These are phyloP conservation scores for Solanum chiquidenum DNA, from an alignment of 257 asterid genomes.

Conservation along the genomic window DNA sequence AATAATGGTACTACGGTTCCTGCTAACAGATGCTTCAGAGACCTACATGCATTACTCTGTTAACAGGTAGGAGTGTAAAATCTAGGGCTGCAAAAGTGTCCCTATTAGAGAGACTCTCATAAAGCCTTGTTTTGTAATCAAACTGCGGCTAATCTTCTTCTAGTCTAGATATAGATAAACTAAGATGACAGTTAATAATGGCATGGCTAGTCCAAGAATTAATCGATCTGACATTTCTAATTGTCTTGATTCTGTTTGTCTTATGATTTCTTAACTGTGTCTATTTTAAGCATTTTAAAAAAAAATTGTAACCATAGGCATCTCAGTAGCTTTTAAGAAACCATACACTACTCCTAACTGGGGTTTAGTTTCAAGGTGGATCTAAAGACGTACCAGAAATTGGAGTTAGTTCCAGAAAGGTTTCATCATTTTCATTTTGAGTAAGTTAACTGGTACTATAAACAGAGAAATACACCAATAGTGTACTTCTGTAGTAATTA, in stretches of 20 bases:
- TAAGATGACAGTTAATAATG: background rate
- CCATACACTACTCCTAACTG: background rate
- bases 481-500: background rate
- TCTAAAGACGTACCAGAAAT: background rate
- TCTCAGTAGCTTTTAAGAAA: background rate
- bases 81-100: background rate
- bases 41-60: conserved; percentile 41
- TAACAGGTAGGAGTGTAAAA: background rate
- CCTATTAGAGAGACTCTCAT: background rate
- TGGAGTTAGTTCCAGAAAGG: background rate
- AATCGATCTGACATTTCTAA: background rate
- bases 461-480: too few relatives aligned
- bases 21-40: conserved; percentile 95
- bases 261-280: background rate
- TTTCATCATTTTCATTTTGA: too few relatives aligned
- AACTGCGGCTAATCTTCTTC: background rate
- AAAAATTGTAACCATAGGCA: background rate
- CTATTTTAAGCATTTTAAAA: background rate
- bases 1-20: conserved; percentile 97
- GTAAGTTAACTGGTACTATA: background rate
- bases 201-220: background rate
- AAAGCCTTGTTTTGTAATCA: background rate
- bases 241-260: background rate
- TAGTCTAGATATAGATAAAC: background rate
- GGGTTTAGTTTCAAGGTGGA: background rate